Conservation (phyloP, 2,329 filamentous ascomycete genomes). For the Talaromyces amestolkiae region DNA sequence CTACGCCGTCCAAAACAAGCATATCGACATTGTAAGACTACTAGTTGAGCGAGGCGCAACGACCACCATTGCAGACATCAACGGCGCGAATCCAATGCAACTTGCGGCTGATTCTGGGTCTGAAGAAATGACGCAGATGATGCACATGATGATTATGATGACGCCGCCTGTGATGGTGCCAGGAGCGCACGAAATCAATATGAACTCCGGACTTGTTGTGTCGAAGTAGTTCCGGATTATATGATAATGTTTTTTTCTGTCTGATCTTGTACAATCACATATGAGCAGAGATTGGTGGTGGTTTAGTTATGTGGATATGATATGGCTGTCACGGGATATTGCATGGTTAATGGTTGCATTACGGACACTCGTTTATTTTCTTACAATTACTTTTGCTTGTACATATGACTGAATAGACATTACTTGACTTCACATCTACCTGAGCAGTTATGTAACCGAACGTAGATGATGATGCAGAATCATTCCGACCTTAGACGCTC, state of each 20-base stretch:
- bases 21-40: constrained; percentile 3
- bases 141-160: constrained; percentile 14
- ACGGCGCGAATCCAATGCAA: constrained; percentile 4
- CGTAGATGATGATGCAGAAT: not conserved
- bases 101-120: constrained; percentile 9
- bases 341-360: constrained; percentile 11
- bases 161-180: constrained; percentile 6
- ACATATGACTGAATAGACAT: not conserved
- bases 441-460: not conserved
- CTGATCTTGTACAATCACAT: not conserved
- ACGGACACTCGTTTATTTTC: constrained; percentile 9
- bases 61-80: constrained; percentile 8
- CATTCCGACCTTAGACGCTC: not conserved
- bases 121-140: constrained; percentile 12
- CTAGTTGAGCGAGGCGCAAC: constrained; percentile 8
- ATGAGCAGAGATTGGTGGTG: not conserved
- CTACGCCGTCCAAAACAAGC: constrained; percentile 11
- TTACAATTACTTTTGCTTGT: constrained; percentile 5
- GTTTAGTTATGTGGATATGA: not conserved
- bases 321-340: not conserved
- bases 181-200: not conserved
- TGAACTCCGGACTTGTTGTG: constrained; percentile 1
- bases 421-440: not conserved
- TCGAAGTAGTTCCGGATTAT: not conserved
- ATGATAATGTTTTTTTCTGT: not conserved